Evolutionary conservation across 176 grass and related monocot species (phyloP).

Genomic region (Secale cereale): DNA sequence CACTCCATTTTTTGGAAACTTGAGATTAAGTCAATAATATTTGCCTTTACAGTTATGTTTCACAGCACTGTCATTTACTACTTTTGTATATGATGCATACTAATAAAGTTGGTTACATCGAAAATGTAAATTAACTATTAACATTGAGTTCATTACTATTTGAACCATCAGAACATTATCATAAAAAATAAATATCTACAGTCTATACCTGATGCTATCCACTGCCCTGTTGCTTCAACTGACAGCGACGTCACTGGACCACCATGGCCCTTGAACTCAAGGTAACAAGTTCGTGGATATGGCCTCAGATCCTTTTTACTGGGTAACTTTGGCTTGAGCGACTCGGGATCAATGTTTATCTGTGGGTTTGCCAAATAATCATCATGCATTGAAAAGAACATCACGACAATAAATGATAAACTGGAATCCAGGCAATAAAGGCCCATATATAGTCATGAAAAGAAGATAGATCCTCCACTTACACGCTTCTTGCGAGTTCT

Average conservation of each 20-base stretch:
- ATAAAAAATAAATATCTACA: constrained; percentile 12
- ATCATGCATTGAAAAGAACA: neutral
- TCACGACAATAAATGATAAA: constrained; percentile 6
- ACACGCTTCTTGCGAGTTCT: constrained; percentile 92
- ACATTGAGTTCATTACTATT: neutral
- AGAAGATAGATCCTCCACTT: constrained; percentile 21
- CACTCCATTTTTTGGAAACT: neutral
- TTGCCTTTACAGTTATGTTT: neutral
- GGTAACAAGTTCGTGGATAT: constrained; percentile 89
- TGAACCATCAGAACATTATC: constrained; percentile 3
- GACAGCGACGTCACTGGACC: constrained; percentile 81
- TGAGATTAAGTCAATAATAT: neutral
- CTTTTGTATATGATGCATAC: constrained; percentile 11
- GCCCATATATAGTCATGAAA: neutral
- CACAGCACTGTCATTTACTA: neutral
- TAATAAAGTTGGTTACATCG: neutral
- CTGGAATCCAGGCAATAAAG: neutral
- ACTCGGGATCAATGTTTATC: constrained; percentile 98
- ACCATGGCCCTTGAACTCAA: constrained; percentile 83
- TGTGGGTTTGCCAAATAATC: constrained; percentile 34
- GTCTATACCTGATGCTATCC: constrained; percentile 82
- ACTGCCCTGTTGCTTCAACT: constrained; percentile 78
- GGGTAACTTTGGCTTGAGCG: constrained; percentile 86
- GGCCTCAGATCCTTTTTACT: constrained; percentile 96
- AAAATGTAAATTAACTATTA: neutral